Base-by-base conservation (phyloP, 2,329 filamentous ascomycete genomes). In the Sarocladium oryzae region DNA sequence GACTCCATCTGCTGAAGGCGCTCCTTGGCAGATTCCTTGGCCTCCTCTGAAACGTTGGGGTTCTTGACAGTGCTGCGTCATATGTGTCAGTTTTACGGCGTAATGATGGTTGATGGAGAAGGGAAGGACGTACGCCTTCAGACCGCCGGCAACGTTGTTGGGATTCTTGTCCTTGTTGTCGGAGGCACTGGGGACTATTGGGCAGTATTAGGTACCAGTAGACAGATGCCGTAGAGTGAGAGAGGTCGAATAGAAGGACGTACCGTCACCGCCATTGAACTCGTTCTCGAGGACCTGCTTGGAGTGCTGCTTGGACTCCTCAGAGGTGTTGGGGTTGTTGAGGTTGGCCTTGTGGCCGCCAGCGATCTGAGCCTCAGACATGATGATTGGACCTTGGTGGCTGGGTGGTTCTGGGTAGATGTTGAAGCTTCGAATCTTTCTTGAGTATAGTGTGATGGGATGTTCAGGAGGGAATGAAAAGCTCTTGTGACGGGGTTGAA, bases 281-380 rank as follows among this genome's bases (percentile, higher is more conserved):
- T 77, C 67, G 28, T 76, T 69, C 24, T 80, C 69, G 50, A 82
- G 73, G 8, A 80, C 66, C 35, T 75, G 62, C 53, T 69, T 70
- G 52, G 77, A 80, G 66, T 79, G 70, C 46, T 55, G 37, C 50
- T 55, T 53, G n/a, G 50, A 66, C 62, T 78, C 75, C 49, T 78
- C 60, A 0, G 76, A 79, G 51, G 70, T 73, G 63, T 79, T 77
- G 56, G 77, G 75, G 68, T 80, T 81, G 63, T 73, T 74, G 54
- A 81, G 58, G 61, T 72, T 77, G 53, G 77, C 78, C 71, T 82
- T 82, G 72, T 82, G 78, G 63, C 78, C 78, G 53, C 74, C 76
- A 56, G 75, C 72, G 56, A 79, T 60, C 55, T 79, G 74, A 64
- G 72, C 69, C 57, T 75, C 69, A 65, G 73, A 63, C 73, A 77